Conservation (phyloP, 371 early-diverging fungal species). For the Mucor circinelloides region DNA sequence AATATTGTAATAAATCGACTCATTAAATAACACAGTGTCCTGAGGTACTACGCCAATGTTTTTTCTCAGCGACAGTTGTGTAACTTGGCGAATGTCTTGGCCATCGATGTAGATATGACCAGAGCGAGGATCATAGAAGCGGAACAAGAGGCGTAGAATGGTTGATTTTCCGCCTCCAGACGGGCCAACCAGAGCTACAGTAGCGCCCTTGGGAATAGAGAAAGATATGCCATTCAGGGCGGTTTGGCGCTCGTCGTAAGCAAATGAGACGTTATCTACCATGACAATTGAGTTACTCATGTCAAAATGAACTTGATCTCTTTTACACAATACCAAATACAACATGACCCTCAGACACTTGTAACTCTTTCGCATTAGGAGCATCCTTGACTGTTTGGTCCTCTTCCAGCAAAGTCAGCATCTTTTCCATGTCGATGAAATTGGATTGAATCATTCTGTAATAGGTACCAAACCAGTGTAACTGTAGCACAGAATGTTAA, state of each 20-base stretch:
- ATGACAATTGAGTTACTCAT: background rate
- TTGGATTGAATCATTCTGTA: conserved; percentile 71
- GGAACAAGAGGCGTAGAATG: conserved; percentile 85
- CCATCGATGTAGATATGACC: conserved; percentile 92
- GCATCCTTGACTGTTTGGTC: conserved; percentile 70
- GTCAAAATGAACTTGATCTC: background rate
- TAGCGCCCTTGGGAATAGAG: conserved; percentile 75
- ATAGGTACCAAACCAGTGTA: conserved; percentile 52
- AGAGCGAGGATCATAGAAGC: conserved; percentile 82
- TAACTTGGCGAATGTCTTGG: conserved; percentile 76
- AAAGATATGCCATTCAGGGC: conserved; percentile 80
- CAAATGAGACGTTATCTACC: conserved; percentile 75
- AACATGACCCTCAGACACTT: conserved; percentile 61
- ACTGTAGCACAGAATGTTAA: background rate
- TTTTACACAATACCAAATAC: conserved; percentile 46
- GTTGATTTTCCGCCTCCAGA: conserved; percentile 94
- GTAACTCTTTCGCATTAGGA: conserved; percentile 51
- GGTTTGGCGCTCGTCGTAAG: conserved; percentile 68
- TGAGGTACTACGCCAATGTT: conserved; percentile 89
- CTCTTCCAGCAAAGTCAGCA: conserved; percentile 84
- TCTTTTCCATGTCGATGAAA: conserved; percentile 94
- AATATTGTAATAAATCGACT: conserved; percentile 83
- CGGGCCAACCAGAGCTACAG: conserved; percentile 90
- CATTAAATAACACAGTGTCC: conserved; percentile 84
- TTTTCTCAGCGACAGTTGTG: conserved; percentile 66